phyloP scores from a whole-genome alignment of 2,329 filamentous ascomycete species.

The Acephala macrosclerotiorum region DNA sequence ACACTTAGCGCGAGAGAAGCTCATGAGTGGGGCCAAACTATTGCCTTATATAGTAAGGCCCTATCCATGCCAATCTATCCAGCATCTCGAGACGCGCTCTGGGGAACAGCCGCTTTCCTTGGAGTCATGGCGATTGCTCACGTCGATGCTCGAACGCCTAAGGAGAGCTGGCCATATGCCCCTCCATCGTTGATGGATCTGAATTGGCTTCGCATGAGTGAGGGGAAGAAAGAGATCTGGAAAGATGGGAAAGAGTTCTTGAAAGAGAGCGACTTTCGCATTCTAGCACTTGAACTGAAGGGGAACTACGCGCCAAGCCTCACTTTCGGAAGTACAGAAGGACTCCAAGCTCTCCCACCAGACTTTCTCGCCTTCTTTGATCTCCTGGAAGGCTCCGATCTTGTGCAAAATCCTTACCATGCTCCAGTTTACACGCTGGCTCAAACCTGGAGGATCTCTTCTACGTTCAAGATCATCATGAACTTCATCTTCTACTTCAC shows the following conservation, averaged over 20 bases:
- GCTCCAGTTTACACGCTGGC: constrained; percentile 6
- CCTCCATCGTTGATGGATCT: constrained; percentile 47
- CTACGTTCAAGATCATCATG: constrained; percentile 38
- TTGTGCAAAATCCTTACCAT: constrained; percentile 32
- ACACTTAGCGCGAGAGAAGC: constrained; percentile 45
- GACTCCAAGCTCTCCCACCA: constrained; percentile 14
- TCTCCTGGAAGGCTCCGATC: constrained; percentile 14
- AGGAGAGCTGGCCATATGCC: constrained; percentile 64
- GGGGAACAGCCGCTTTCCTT: constrained; percentile 56
- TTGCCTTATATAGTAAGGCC: constrained; percentile 54
- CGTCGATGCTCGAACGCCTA: constrained; percentile 50
- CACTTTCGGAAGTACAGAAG: not conserved
- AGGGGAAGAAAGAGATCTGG: constrained; percentile 64
- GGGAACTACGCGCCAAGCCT: not conserved
- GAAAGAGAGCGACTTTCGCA: constrained; percentile 44
- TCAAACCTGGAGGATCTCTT: constrained; percentile 21
- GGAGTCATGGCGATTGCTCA: constrained; percentile 54
- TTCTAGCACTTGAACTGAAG: not conserved
- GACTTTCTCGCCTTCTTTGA: constrained; percentile 27
- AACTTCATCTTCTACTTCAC: constrained; percentile 55
- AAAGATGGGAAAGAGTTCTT: constrained; percentile 28
- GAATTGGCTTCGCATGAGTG: constrained; percentile 64
- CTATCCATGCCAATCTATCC: constrained; percentile 48
- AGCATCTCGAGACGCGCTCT: constrained; percentile 54
- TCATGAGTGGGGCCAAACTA: constrained; percentile 56